phyloP scores from a whole-genome alignment of 169 alveolate species.

The Plasmodium cynomolgi region DNA sequence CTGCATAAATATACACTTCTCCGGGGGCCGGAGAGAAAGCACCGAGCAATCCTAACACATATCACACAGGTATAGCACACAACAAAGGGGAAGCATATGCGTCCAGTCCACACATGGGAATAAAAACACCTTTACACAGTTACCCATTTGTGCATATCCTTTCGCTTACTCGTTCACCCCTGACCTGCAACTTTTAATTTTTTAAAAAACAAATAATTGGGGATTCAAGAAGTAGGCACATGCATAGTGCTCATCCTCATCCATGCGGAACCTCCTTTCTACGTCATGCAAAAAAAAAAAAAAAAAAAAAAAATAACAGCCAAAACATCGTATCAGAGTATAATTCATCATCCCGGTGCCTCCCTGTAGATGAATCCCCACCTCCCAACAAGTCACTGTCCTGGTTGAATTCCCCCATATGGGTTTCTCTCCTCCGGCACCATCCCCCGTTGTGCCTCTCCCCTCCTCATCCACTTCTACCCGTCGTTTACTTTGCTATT shows the following conservation, averaged over 20 bases:
- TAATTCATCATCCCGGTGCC: not conserved
- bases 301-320: not conserved
- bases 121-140: not conserved
- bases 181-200: not conserved
- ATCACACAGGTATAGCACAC: not conserved
- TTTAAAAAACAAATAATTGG: not conserved
- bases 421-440: not conserved
- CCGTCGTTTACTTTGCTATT: slow-evolving; percentile 4
- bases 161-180: not conserved
- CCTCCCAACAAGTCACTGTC: not conserved
- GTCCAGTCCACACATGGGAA: not conserved
- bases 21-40: not conserved
- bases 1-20: not conserved
- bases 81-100: not conserved
- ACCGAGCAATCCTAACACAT: not conserved
- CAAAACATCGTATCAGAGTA: not conserved
- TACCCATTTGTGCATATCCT: not conserved
- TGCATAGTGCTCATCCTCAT: not conserved
- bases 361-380: not conserved
- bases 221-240: not conserved
- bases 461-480: not conserved
- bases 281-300: not conserved
- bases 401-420: not conserved
- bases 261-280: not conserved
- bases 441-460: not conserved